Percentiles rank a stretch among this genome's conserved stretches.
These are phyloP conservation scores for Tricholoma terreum DNA, from an alignment of 768 basidiomycete species.

Conservation along the genomic window DNA sequence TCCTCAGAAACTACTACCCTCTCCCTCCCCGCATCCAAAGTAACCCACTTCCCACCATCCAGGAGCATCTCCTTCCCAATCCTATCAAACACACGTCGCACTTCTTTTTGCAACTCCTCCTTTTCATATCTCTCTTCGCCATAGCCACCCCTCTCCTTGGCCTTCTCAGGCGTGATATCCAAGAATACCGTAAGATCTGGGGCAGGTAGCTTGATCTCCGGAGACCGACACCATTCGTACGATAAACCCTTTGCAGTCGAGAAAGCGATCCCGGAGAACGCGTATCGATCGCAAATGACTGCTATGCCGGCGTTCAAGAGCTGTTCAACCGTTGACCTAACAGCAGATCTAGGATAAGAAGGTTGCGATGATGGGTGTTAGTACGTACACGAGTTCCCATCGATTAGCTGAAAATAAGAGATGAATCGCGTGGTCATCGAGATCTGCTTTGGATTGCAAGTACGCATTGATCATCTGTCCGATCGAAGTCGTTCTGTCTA, in stretches of 20 bases:
- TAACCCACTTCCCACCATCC: constrained; percentile 42
- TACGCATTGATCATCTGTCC: constrained; percentile 94
- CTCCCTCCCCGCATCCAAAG: constrained; percentile 55
- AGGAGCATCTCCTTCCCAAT: constrained; percentile 51
- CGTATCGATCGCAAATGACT: constrained; percentile 90
- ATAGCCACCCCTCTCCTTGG: constrained; percentile 71
- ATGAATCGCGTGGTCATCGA: constrained; percentile 91
- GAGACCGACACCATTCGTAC: constrained; percentile 80
- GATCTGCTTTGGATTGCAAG: constrained; percentile 75
- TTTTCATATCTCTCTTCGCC: constrained; percentile 88
- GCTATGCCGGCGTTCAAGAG: constrained; percentile 62
- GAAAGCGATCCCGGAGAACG: constrained; percentile 95
- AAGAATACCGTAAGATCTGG: constrained; percentile 91
- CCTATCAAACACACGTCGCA: constrained; percentile 54
- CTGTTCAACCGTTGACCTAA: constrained; percentile 57
- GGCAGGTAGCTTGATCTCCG: constrained; percentile 83
- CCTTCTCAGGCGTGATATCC: constrained; percentile 69
- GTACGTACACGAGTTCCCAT: constrained; percentile 88
- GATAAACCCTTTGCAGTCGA: constrained; percentile 67
- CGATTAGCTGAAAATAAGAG: constrained; percentile 95
- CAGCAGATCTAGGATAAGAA: no score
- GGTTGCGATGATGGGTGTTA: not conserved
- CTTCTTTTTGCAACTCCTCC: constrained; percentile 67
- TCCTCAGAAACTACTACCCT: constrained; percentile 48
- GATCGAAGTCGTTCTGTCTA: constrained; percentile 89